A percentile compares a stretch with the other conserved stretches of the same genome.
These are phyloP conservation scores for Jatropha podagrica DNA, from an alignment of 441 rosid genomes.

Conservation along the genomic window DNA sequence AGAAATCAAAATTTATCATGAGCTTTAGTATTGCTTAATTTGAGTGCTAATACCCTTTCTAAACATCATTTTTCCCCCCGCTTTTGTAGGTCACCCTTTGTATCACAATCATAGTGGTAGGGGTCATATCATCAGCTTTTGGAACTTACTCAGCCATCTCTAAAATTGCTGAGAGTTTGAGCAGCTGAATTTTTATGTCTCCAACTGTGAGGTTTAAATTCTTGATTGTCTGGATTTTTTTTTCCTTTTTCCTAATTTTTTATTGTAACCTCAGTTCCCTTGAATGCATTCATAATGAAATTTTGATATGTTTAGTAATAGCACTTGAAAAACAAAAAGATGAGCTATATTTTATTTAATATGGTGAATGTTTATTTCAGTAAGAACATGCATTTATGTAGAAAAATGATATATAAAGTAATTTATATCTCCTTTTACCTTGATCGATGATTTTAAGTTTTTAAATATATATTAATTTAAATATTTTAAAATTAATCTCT, in stretches of 20 bases:
- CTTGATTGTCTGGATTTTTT: background rate
- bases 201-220: background rate
- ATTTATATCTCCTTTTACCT: too few species aligned
- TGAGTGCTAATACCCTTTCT: background rate
- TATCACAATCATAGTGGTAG: slow-evolving; percentile 53
- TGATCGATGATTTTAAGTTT: too few species aligned
- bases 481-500: too few species aligned
- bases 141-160: slow-evolving; percentile 71
- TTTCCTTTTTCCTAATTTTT: background rate
- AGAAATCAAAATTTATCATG: too few species aligned
- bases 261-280: background rate
- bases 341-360: too few species aligned
- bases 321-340: too few species aligned
- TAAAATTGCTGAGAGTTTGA: slow-evolving; percentile 55
- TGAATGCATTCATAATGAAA: background rate
- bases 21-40: too few species aligned
- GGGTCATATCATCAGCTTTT: slow-evolving; percentile 50
- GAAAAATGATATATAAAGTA: too few species aligned
- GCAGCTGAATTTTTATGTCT: slow-evolving; percentile 28
- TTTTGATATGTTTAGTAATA: background rate
- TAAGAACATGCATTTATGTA: too few species aligned
- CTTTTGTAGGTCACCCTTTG: slow-evolving; percentile 54
- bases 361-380: too few species aligned
- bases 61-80: background rate
- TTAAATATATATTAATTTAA: too few species aligned